Conservation (phyloP, 2,329 filamentous ascomycete genomes). For the Podosphaera xanthii region DNA sequence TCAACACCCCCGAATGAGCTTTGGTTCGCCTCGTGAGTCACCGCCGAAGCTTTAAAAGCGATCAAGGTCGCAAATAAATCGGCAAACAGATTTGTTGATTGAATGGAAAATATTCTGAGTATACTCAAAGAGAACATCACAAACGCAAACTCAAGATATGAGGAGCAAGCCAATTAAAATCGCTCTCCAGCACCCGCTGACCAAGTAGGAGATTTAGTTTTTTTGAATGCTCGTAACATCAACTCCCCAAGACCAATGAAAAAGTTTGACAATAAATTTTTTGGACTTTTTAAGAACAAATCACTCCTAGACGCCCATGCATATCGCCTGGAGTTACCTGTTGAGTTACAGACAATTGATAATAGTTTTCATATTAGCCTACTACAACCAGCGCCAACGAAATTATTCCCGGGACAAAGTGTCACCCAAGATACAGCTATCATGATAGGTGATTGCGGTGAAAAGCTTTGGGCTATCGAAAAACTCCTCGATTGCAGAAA, state of each 20-base stretch:
- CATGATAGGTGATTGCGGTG: neutral
- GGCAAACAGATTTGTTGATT: neutral
- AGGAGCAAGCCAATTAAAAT: no score
- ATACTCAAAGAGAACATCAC: neutral
- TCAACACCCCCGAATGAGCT: neutral
- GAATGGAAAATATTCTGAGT: neutral
- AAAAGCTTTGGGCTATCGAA: neutral
- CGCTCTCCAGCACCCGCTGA: neutral
- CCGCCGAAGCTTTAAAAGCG: neutral
- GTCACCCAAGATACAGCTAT: neutral
- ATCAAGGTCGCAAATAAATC: neutral
- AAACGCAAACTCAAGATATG: neutral
- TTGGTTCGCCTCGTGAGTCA: neutral
- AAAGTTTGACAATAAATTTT: neutral
- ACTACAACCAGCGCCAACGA: neutral
- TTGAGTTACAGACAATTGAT: neutral
- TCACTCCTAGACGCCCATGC: neutral
- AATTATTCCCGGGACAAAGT: neutral
- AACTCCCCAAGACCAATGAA: neutral
- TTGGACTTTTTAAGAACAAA: neutral
- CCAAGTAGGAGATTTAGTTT: neutral
- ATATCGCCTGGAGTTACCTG: neutral
- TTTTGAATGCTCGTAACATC: slow-evolving; percentile 1
- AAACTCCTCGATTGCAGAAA: neutral
- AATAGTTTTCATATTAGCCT: neutral